Base-by-base conservation (phyloP, 306 rosid genomes). In the Notholithocarpus densiflorus region DNA sequence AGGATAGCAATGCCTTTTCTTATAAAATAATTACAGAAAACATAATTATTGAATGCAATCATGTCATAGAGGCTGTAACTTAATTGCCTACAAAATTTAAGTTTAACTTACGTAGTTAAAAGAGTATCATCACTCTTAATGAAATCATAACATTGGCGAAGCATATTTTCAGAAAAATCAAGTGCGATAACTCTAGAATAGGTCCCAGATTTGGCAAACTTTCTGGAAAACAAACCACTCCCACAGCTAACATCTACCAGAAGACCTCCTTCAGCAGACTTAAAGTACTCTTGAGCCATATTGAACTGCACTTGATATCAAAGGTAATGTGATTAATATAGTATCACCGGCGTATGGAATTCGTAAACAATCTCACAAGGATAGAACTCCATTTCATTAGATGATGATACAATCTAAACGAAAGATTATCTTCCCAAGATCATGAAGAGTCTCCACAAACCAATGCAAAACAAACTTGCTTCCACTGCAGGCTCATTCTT, bases 91-190 rank as follows among this genome's bases (percentile, higher is more conserved):
- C 27, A 17, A 61, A 74, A 32, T 76, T 71, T 52, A 74, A 70
- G 20, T 64, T 71, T 68, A 77, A 40, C 82, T 66, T 86, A 90
- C 98, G 21, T 62, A 53, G 80, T 73, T 75, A 84, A 83, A 78
- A 95, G 93, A 27, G 87, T 51, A 40, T 75, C 80, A 52, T 95
- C 98, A 83, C 82, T 87, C 88, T 89, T 87, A 59, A 93, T 88
- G 91, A 95, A 95, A 81, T 95, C 88, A 19, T 91, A 90, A 77
- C 96, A 82, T 79, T 93, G 97, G 52, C 94, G 92, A 73, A 95
- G 97, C 98, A 93, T 93, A 83, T 93, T 93, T 79, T 95, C 98
- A 18, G 99, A 95, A 82, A 91, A 93, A 84, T 95, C 98, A 80
- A 93, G 92, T 15, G 96, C 98, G 51, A 88, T 66, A 75, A 95